Conservation (phyloP, 257 asterid species). For the Solanum chmielewskii region DNA sequence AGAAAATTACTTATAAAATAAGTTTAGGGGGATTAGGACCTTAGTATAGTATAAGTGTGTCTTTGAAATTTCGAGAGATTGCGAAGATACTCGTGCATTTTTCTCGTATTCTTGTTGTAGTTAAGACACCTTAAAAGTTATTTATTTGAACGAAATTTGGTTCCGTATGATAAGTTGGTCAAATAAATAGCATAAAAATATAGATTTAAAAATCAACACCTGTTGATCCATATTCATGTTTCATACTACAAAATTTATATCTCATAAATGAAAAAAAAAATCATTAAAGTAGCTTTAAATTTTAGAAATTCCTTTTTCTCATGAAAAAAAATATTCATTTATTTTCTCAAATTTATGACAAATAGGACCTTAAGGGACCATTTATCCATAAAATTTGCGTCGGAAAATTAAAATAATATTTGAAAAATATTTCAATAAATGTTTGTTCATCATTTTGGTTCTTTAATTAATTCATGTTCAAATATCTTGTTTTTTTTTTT, state of each 20-base stretch:
- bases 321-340: background rate
- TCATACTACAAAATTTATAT: background rate
- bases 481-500: background rate
- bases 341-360: background rate
- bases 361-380: background rate
- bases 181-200: background rate
- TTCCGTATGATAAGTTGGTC: background rate
- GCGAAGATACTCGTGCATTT: no score
- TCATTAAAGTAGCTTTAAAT: background rate
- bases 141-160: background rate
- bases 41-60: no score
- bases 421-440: background rate
- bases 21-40: fast-evolving
- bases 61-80: no score
- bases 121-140: background rate
- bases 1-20: no score
- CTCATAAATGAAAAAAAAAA: background rate
- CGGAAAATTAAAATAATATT: background rate
- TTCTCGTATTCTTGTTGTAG: background rate
- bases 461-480: background rate
- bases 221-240: background rate
- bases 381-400: background rate
- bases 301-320: background rate
- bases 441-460: background rate
- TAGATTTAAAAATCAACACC: background rate